Conservation (phyloP, 2,329 filamentous ascomycete species). For the Pestalotiopsis sp. region DNA sequence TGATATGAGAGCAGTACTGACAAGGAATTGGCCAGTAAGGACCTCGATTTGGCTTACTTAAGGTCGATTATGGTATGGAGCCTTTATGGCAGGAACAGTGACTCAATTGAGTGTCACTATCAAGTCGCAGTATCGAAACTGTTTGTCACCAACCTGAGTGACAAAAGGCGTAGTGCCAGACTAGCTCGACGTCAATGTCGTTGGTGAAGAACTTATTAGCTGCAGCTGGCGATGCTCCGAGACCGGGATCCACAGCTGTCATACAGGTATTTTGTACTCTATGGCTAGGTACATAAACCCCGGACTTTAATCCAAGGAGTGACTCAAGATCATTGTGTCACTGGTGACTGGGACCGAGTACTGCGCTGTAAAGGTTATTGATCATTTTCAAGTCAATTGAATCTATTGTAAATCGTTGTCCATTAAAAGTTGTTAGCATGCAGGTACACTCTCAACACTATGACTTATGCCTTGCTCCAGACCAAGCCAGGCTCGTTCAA, state of each 20-base stretch:
- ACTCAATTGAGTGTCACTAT: constrained; percentile 2
- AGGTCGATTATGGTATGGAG: not conserved
- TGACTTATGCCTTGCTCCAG: too few relatives aligned
- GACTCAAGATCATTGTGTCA: too few relatives aligned
- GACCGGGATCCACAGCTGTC: constrained; percentile 6
- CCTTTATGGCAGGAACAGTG: not conserved
- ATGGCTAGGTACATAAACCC: not conserved
- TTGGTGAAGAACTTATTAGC: not conserved
- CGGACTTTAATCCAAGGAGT: too few relatives aligned
- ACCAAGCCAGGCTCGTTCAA: too few relatives aligned
- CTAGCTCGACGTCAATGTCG: not conserved
- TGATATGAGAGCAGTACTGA: not conserved
- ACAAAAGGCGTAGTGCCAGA: not conserved
- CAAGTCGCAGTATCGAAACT: not conserved
- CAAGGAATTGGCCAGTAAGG: not conserved
- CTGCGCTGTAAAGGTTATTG: too few relatives aligned
- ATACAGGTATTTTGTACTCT: not conserved
- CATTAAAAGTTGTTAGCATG: too few relatives aligned
- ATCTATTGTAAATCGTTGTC: too few relatives aligned
- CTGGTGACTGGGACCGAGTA: too few relatives aligned
- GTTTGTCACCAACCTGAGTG: not conserved
- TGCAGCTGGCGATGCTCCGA: constrained; percentile 11
- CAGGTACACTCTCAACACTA: too few relatives aligned
- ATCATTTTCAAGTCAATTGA: too few relatives aligned
- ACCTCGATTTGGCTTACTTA: not conserved